Evolutionary conservation across 352 stramenopile genomes (phyloP).

Genomic region (Phytophthora quininea): DNA sequence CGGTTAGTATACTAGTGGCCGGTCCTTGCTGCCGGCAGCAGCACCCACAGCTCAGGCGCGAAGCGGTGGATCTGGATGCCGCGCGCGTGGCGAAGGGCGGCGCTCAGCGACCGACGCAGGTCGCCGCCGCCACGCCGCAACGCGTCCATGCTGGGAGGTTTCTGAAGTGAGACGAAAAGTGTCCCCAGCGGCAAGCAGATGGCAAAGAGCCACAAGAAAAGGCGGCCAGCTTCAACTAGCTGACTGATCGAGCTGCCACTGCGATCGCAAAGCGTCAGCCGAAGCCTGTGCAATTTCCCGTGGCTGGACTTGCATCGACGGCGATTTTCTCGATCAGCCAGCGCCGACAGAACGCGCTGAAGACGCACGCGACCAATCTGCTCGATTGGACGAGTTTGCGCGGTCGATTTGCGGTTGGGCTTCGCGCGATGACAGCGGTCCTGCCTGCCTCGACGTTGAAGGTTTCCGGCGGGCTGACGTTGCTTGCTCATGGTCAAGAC

Average conservation of each 20-base stretch:
- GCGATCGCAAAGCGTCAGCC: no score
- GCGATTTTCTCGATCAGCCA: neutral
- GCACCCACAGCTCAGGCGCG: slow-evolving; percentile 19
- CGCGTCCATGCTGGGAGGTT: no score
- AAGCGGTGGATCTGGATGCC: slow-evolving; percentile 19
- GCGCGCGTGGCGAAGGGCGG: slow-evolving; percentile 1
- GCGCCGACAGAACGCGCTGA: neutral
- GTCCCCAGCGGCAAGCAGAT: no score
- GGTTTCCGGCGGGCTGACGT: neutral
- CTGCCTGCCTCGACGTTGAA: neutral
- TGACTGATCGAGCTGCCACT: no score
- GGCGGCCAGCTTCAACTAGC: no score
- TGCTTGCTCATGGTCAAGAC: neutral
- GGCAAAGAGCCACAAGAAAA: no score
- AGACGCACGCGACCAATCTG: neutral
- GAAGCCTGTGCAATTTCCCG: no score
- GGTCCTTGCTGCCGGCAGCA: neutral
- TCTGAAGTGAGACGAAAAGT: neutral
- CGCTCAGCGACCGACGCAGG: neutral
- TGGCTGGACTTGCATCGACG: neutral
- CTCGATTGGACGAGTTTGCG: neutral
- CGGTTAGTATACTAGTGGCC: slow-evolving; percentile 7
- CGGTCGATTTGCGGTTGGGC: neutral
- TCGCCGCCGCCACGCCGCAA: neutral
- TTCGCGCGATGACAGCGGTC: neutral